These are phyloP conservation scores for Dianthus caryophyllus DNA, from an alignment of 148 eudicot genomes.

Conservation along the genomic window DNA sequence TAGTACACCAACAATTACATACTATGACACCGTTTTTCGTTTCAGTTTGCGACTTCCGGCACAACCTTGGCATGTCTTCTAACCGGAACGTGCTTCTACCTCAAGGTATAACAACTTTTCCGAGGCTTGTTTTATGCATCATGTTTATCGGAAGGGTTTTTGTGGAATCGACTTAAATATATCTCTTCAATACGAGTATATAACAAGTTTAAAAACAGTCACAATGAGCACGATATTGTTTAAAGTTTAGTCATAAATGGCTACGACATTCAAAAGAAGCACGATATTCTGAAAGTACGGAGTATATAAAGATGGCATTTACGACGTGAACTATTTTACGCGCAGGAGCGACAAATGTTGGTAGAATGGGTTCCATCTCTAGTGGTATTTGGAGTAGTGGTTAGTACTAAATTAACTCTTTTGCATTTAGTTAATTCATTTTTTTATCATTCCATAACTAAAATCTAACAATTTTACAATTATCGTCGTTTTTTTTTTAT, in stretches of 20 bases:
- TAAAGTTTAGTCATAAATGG: too few relatives aligned
- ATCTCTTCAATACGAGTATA: too few relatives aligned
- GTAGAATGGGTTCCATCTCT: constrained; percentile 28
- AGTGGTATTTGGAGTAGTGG: constrained; percentile 26
- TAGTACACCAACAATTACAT: too few relatives aligned
- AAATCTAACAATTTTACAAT: background rate
- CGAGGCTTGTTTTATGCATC: background rate
- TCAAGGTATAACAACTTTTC: constrained; percentile 8
- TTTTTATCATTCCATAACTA: background rate
- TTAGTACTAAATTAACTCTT: background rate
- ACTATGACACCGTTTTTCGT: background rate
- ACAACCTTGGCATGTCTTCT: constrained; percentile 22
- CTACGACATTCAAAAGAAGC: too few relatives aligned
- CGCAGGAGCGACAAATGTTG: constrained; percentile 19
- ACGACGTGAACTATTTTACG: background rate
- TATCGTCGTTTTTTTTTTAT: background rate
- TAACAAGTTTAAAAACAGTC: too few relatives aligned
- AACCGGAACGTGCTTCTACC: constrained; percentile 18
- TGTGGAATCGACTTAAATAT: too few relatives aligned
- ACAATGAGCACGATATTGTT: too few relatives aligned
- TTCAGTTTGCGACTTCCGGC: constrained; percentile 23
- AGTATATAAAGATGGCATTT: background rate
- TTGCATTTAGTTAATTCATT: background rate
- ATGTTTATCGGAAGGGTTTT: background rate
- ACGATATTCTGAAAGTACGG: too few relatives aligned